Base-by-base conservation (phyloP, 371 early-diverging fungal genomes). In the Apophysomyces trapeziformis region DNA sequence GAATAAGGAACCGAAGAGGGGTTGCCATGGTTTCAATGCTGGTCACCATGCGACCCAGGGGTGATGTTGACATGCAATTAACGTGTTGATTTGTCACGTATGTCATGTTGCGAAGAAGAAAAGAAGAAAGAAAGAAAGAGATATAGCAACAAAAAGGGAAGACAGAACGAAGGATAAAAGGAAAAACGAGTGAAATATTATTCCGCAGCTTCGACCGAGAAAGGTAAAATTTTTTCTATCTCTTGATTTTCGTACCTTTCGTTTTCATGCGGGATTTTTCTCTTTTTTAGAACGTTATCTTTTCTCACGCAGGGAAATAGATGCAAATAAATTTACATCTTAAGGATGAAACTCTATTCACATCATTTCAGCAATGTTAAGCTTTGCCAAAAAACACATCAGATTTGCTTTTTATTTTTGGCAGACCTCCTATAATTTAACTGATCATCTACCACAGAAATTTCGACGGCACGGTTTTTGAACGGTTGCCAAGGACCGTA, bases 1-100 rank as follows among this genome's bases (percentile, higher is more conserved):
- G 84, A 60, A 96, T 90, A 41, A 96, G 75, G 74, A 94, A 95
- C 5, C 91, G 87, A 61, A 93, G 66, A 39, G 75, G 64, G 9
- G 77, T 18, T n/a, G 21, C 54, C n/a, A 7, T 7, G 11, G 21
- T 21, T 5, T 50, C 54, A 21, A 50, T 21, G 18, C 9, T 50
- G 21, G 54, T 32, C 21, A 50, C 9, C 54, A 8, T 50, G n/a
- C 54, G n/a, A 50, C 54, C 54, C 21, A 50, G 21, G 21, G 54
- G 21, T 7, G 54, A 21, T 50, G 16, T 16, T 9, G 54, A 7
- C 21, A 50, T 21, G 21, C 18, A 21, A 9, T 18, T 50, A 50
- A 21, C 9, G 7, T 16, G 5, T 50, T 50, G 54, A 13, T 13
- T 13, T 5, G 46, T n/a, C 13, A 45, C 13, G 13, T 45, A 45